Evolutionary conservation across 2,329 filamentous ascomycete species (phyloP).

Genomic region (Claviceps pazoutovae): DNA sequence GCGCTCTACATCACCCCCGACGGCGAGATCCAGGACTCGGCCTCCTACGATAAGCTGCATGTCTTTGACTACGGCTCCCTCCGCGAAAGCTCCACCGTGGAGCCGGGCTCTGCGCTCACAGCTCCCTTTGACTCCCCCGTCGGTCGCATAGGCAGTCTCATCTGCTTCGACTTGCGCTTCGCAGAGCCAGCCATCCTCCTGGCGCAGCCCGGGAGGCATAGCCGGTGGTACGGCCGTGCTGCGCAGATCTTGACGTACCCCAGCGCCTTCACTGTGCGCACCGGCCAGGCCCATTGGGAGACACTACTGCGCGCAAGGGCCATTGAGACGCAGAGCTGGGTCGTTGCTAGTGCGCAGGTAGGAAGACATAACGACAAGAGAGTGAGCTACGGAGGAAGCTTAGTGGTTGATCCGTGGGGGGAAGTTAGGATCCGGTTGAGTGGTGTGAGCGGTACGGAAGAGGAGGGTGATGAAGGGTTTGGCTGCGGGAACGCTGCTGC

Average conservation of each 20-base stretch:
- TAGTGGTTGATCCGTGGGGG: conserved; percentile 83
- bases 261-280: conserved; percentile 79
- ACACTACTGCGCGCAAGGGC: conserved; percentile 63
- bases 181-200: conserved; percentile 60
- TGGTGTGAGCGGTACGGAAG: conserved; percentile 41
- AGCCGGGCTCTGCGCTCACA: conserved; percentile 49
- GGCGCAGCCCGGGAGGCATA: conserved; percentile 24
- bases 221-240: conserved; percentile 16
- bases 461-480: conserved; percentile 17
- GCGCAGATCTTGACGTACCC: conserved; percentile 77
- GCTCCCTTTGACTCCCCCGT: conserved; percentile 59
- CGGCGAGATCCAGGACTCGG: conserved; percentile 27
- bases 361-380: conserved; percentile 62
- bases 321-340: conserved; percentile 79
- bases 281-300: conserved; percentile 78
- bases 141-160: conserved; percentile 63
- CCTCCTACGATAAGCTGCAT: conserved; percentile 73
- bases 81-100: conserved; percentile 44
- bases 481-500: conserved; percentile 16
- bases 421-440: conserved; percentile 52
- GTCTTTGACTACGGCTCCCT: conserved; percentile 59
- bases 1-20: conserved; percentile 35
- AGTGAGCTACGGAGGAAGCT: conserved; percentile 70
- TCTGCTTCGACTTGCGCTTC: conserved; percentile 87
- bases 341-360: conserved; percentile 70